Evolutionary conservation across 805 yeast genomes (phyloP), one percentile per base, ranked within the genome.

Genomic region (Debaryomyces prosopidis): DNA sequence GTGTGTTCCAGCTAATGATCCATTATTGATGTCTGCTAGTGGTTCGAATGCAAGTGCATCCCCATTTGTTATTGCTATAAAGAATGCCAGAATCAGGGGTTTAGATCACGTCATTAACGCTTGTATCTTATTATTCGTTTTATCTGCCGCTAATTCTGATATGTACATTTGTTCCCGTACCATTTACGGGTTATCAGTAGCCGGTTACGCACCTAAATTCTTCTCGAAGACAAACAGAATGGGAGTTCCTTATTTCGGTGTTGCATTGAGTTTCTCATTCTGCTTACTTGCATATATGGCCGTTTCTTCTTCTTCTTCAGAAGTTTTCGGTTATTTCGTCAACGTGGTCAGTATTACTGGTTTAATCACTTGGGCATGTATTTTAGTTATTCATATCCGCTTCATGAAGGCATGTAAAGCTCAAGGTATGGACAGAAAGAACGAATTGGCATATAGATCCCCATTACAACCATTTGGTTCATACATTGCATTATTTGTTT

Each of bases 51-150:
- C 91, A 2, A 76, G 85, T 34, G 90, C 92, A 16, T 85, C 94
- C 12, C 96, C 96, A 33, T 88, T 87, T 57, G 91, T 87, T 43
- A 83, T 87, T 58, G 96, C 96, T 39, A 84, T 88, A 57, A 77
- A 77, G 50, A 78, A 77, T 53, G 87, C 89, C 14, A 64, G 74
- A 15, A 87, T 88, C 50, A 56, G 62, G 7, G 91, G 81, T 0
- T 69, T 89, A 50, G 90, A 90, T 32, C 86, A 84, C 53, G 76
- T 89, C 40, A 73, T 89, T 58, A 89, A 89, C 62, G 92, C 84
- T 2, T 82, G 88, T 62, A 85, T 89, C 53, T 66, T 89, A 58
- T 66, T 87, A 34, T 85, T 87, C 51, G 90, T 88, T 47, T 79
- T 87, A 60, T 85, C 92, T 9, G 95, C 95, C 38, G 84, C 87